A percentile compares a stretch with the other conserved stretches of the same genome.
These are phyloP conservation scores for Bertia moriformis DNA, from an alignment of 2,329 filamentous ascomycete species.

Conservation along the genomic window DNA sequence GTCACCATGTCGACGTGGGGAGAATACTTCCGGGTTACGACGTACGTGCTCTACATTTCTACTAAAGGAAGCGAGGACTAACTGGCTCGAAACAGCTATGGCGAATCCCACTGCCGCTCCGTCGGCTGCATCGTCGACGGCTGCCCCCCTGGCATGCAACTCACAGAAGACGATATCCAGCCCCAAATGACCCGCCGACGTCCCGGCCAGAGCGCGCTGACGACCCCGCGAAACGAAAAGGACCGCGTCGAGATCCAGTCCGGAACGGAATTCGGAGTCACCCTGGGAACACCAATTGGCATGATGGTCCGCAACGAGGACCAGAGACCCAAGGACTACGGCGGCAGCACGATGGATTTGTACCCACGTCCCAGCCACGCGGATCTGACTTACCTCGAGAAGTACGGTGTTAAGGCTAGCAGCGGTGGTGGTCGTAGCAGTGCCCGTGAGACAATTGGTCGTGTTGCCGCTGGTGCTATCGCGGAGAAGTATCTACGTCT, in stretches of 20 bases:
- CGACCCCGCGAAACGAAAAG: conserved; percentile 84
- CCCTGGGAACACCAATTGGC: conserved; percentile 78
- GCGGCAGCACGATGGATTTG: conserved; percentile 72
- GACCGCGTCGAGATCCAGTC: conserved; percentile 86
- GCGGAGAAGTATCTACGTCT: conserved; percentile 81
- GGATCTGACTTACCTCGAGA: conserved; percentile 93
- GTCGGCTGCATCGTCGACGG: conserved; percentile 94
- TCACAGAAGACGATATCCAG: conserved; percentile 80
- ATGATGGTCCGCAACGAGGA: conserved; percentile 85
- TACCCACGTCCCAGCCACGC: conserved; percentile 88
- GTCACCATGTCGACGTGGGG: conserved; percentile 74
- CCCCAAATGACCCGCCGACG: conserved; percentile 83
- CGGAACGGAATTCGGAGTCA: conserved; percentile 78
- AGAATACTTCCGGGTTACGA: conserved; percentile 66
- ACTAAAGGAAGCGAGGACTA: too few relatives aligned
- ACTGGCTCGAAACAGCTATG: too few relatives aligned
- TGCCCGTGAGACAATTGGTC: conserved; percentile 86
- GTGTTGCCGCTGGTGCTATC: conserved; percentile 82
- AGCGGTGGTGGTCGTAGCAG: conserved; percentile 80
- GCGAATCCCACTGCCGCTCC: conserved; percentile 79
- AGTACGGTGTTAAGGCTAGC: conserved; percentile 87
- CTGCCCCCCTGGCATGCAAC: conserved; percentile 71
- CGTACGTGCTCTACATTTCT: conserved; percentile 39
- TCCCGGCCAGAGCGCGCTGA: conserved; percentile 78
- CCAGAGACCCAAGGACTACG: conserved; percentile 84